Base-by-base conservation (phyloP, 257 asterid genomes). In the Cruciata laevipes region DNA sequence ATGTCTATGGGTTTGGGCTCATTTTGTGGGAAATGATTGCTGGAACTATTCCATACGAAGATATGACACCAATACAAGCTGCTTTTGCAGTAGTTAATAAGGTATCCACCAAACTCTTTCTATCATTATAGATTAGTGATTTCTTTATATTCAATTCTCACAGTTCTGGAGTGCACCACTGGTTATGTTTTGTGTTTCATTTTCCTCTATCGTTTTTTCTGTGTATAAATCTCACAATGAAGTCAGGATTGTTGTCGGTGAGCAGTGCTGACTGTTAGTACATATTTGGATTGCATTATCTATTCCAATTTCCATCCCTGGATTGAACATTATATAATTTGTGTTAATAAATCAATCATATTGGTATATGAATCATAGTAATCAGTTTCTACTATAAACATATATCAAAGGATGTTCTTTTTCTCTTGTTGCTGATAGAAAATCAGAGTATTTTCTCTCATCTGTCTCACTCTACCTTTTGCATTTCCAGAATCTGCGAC, bases 1-100 rank as follows among this genome's bases (percentile, higher is more conserved):
- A 80, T 68, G 84, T 80, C n/a, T 80, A 80, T 69, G 75, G 82
- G 1, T 80, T 76, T 71, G 84, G 84, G 33, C 78, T 80, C 65
- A 76, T 80, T 55, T 60, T 80, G 61, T 80, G 84, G 81, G 84
- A 80, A 71, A 55, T 80, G 84, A 47, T 76, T 14, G 76, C 80
- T 37, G 84, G 84, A n/a, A 68, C 75, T 3, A 69, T 77, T 33
- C 82, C 84, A 10, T 80, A 77, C 37, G 77, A 71, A 53, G 82
- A 80, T 17, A 76, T 76, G 84, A 77, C 82, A 13, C 75, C 82
- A 3, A 73, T 74, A 37, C 84, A 80, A 63, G 82, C 82, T 68
- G 84, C 82, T 71, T 80, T 77, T 68, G 84, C 82, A 4, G 84
- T 80, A 9, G 79, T 71, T 44, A 74, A 68, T 67, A 80, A 80